Evolutionary conservation across 805 yeast genomes (phyloP).

Genomic region (Isabelozyma heimii): DNA sequence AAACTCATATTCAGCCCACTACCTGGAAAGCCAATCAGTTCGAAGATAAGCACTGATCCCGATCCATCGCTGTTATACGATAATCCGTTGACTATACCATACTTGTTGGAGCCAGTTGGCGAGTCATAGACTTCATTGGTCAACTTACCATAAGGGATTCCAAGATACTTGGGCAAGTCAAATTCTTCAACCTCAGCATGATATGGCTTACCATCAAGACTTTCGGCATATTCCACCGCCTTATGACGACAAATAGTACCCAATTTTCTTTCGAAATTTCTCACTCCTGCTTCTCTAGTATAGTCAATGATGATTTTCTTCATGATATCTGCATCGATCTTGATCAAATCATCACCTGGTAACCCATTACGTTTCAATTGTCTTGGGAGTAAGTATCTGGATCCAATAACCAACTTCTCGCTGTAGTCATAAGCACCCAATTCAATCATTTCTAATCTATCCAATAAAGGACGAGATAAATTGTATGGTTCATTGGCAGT

Average conservation of each 20-base stretch:
- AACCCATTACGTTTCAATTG: conserved; percentile 71
- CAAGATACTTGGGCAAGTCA: conserved; percentile 70
- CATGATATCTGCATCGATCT: conserved; percentile 53
- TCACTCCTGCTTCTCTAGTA: conserved; percentile 84
- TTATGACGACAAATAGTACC: conserved; percentile 78
- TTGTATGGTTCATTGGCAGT: conserved; percentile 78
- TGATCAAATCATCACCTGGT: conserved; percentile 38
- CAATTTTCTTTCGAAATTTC: conserved; percentile 71
- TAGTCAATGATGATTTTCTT: conserved; percentile 62
- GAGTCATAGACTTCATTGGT: conserved; percentile 28
- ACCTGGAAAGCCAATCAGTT: conserved; percentile 58
- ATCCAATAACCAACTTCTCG: conserved; percentile 74
- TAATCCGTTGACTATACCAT: conserved; percentile 83
- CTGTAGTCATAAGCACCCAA: conserved; percentile 75
- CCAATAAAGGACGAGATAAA: conserved; percentile 73
- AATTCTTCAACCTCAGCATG: conserved; percentile 41
- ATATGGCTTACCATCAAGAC: conserved; percentile 25
- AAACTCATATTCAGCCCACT: conserved; percentile 28
- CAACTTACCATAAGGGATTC: conserved; percentile 51
- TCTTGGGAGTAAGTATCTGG: conserved; percentile 68
- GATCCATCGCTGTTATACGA: conserved; percentile 86
- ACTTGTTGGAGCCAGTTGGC: conserved; percentile 47
- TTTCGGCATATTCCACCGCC: conserved; percentile 64
- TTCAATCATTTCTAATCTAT: conserved; percentile 79
- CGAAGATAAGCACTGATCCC: conserved; percentile 78